These are phyloP conservation scores for Aureobasidium sp. DNA, from an alignment of 2,329 filamentous ascomycete genomes.

Conservation along the genomic window DNA sequence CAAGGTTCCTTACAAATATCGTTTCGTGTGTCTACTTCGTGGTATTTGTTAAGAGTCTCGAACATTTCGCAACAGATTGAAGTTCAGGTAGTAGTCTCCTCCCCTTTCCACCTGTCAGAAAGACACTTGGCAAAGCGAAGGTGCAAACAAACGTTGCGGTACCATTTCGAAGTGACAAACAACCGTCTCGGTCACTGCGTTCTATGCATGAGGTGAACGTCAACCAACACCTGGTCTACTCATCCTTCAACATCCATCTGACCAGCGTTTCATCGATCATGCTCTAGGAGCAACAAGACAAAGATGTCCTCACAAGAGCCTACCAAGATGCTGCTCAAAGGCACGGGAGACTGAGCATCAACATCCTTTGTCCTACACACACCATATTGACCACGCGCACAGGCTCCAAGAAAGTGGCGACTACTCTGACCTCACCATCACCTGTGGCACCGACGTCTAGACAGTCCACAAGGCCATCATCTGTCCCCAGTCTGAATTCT, in stretches of 20 bases:
- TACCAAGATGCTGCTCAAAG: background rate
- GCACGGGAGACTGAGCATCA: background rate
- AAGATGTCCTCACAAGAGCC: background rate
- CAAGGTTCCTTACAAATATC: too few species aligned
- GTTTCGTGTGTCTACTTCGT: too few species aligned
- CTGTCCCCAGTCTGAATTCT: conserved; percentile 19
- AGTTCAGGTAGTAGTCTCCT: too few species aligned
- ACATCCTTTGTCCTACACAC: too few species aligned
- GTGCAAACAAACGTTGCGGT: background rate
- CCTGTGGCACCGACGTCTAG: conserved; percentile 17
- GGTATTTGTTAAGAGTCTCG: too few species aligned
- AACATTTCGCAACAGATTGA: too few species aligned
- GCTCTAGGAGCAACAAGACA: too few species aligned
- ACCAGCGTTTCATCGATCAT: background rate
- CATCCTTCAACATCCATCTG: background rate
- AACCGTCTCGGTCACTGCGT: background rate
- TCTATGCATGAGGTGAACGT: background rate
- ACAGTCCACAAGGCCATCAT: conserved; percentile 20
- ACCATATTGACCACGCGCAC: background rate
- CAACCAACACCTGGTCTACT: background rate
- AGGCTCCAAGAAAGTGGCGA: background rate
- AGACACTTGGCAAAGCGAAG: background rate
- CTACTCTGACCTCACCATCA: conserved; percentile 20
- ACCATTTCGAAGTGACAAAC: background rate
- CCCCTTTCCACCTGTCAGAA: background rate